Conservation (phyloP, 441 rosid species). For the Arabidopsis hybrid region DNA sequence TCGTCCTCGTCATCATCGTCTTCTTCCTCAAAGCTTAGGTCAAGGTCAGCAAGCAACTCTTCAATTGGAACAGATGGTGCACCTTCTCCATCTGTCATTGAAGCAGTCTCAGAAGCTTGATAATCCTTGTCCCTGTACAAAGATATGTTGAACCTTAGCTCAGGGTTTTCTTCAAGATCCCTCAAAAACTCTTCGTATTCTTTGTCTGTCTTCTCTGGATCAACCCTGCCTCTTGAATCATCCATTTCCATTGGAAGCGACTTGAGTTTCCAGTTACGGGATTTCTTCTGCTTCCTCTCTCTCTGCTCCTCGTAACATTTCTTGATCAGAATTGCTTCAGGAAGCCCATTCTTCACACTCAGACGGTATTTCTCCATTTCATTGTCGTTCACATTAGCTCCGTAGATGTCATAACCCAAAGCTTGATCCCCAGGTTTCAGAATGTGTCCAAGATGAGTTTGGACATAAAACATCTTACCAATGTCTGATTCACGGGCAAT, state of each 20-base stretch:
- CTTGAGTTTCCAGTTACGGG: constrained; percentile 67
- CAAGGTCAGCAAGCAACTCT: constrained; percentile 62
- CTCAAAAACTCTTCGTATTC: constrained; percentile 79
- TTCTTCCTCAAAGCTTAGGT: constrained; percentile 43
- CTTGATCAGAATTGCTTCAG: constrained; percentile 70
- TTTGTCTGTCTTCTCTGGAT: constrained; percentile 53
- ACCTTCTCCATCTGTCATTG: constrained; percentile 64
- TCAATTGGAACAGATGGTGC: constrained; percentile 59
- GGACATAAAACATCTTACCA: constrained; percentile 60
- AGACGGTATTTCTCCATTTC: constrained; percentile 68
- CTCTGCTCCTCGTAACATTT: constrained; percentile 76
- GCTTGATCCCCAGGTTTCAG: constrained; percentile 73
- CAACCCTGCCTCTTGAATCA: constrained; percentile 54
- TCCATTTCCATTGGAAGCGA: constrained; percentile 74
- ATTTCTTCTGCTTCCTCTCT: constrained; percentile 58
- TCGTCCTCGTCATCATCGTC: constrained; percentile 31
- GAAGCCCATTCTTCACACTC: constrained; percentile 50
- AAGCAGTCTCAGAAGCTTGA: constrained; percentile 68
- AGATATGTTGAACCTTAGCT: constrained; percentile 66
- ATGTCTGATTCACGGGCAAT: constrained; percentile 69
- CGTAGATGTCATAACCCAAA: constrained; percentile 65
- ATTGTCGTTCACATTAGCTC: constrained; percentile 65
- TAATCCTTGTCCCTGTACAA: constrained; percentile 64
- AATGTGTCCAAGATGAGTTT: constrained; percentile 70
- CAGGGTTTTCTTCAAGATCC: constrained; percentile 84